These are phyloP conservation scores for Pontederia crassipes DNA, from an alignment of 176 grass and related monocot genomes.

Conservation along the genomic window DNA sequence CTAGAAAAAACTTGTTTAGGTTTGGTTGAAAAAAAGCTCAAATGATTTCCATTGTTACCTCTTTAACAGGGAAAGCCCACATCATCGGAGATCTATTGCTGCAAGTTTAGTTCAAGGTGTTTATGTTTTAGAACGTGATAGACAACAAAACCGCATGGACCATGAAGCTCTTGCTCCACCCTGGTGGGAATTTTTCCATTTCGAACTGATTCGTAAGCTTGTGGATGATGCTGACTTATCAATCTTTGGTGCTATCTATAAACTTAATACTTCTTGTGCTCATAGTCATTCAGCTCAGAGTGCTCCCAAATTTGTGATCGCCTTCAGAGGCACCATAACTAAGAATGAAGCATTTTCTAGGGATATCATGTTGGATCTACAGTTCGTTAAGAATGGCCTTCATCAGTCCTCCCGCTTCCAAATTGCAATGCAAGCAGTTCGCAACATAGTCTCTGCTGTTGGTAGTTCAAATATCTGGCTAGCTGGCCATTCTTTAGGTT, in stretches of 20 bases:
- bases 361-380: constrained; percentile 62
- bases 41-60: constrained; percentile 15
- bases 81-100: constrained; percentile 67
- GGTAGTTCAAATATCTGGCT: constrained; percentile 55
- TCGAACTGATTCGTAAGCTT: constrained; percentile 65
- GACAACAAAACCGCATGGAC: constrained; percentile 54
- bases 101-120: constrained; percentile 85
- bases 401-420: constrained; percentile 66
- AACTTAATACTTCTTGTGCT: constrained; percentile 46
- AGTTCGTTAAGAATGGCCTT: constrained; percentile 65
- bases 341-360: constrained; percentile 69
- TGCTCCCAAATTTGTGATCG: constrained; percentile 71
- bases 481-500: constrained; percentile 69
- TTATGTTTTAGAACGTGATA: constrained; percentile 73
- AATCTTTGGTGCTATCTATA: constrained; percentile 77
- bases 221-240: constrained; percentile 79
- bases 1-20: constrained; percentile 2
- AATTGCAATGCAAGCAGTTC: constrained; percentile 90
- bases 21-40: constrained; percentile 22
- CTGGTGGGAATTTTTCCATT: constrained; percentile 91
- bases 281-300: constrained; percentile 31
- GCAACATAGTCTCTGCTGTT: constrained; percentile 51
- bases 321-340: constrained; percentile 85
- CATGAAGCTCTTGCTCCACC: constrained; percentile 45
- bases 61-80: constrained; percentile 46